phyloP scores from a whole-genome alignment of 306 rosid genomes.

The Castanea mollissima region DNA sequence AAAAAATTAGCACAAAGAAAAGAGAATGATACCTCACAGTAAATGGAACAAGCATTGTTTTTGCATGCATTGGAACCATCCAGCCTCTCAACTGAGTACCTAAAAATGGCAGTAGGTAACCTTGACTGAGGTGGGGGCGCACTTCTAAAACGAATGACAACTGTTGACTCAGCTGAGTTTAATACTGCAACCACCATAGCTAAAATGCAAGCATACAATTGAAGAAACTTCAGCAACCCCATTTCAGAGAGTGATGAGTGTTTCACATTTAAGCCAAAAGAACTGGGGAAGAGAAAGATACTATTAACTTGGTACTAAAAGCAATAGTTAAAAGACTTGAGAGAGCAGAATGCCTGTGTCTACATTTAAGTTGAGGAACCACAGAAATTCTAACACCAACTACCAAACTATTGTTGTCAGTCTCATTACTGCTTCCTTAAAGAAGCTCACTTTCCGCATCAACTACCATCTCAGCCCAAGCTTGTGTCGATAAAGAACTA shows the following conservation, averaged over 20 bases:
- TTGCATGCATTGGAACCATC: conserved; percentile 60
- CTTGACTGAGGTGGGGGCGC: conserved; percentile 46
- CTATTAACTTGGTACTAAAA: not conserved
- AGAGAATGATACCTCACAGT: conserved; percentile 40
- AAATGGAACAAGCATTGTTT: conserved; percentile 37
- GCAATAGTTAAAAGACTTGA: conserved; percentile 7
- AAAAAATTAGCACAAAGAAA: not conserved
- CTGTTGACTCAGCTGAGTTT: conserved; percentile 37
- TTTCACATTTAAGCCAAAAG: conserved; percentile 25
- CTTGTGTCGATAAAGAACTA: not conserved
- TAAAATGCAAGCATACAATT: conserved; percentile 15
- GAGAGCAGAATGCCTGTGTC: conserved; percentile 5
- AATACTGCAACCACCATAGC: conserved; percentile 15
- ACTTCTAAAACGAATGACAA: conserved; percentile 38
- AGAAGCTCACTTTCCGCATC: conserved; percentile 25
- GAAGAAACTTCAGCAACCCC: conserved; percentile 28
- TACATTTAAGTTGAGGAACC: conserved; percentile 16
- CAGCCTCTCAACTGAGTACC: conserved; percentile 32
- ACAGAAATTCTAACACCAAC: conserved; percentile 32
- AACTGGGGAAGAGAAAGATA: conserved; percentile 3
- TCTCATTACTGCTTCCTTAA: conserved; percentile 46
- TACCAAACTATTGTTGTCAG: conserved; percentile 48
- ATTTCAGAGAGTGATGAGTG: conserved; percentile 17
- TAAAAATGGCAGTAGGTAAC: conserved; percentile 47
- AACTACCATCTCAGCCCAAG: conserved; percentile 25